Base-by-base conservation (phyloP, 2,329 filamentous ascomycete genomes). In the Fusarium heterosporum region DNA sequence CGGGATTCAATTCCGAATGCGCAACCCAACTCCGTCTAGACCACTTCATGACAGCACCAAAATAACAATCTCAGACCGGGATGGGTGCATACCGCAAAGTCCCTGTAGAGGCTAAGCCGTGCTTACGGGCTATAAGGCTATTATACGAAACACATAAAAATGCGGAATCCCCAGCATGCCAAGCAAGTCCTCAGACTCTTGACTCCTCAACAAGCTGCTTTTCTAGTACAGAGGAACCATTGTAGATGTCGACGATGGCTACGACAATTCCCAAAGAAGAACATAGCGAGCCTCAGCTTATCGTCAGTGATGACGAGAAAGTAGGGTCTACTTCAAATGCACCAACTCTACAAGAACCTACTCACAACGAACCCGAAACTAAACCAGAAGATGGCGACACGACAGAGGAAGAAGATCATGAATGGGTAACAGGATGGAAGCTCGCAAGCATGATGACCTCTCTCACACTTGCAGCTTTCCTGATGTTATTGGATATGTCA, bases 401-500 rank as follows among this genome's bases (percentile, higher is more conserved):
- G 22, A 30, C 61, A 28, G 64, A 68, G 16, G 52, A 61, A 7
- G 52, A 66, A 8, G 25, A 70, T 17, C 13, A 25, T 1, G 54
- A 67, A 40, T 72, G 70, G 52, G 41, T 75, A 7, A 62, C 52
- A 7, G 73, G 74, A 8, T 75, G 70, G 70, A 77, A 75, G 47
- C 71, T 80, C 29, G 67, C 74, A 49, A 73, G 78, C 26, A 72
- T 78, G 45, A 77, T 81, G 58, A 61, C 63, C 17, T 73, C 75
- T 3, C 70, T 85, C 14, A 82, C 81, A 0, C 61, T 82, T 5
- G 79, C 78, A 9, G 77, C 78, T 14, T 85, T 85, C 59, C 66
- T 85, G 17, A 80, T 84, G 73, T 66, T 86, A 61, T 64, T 87
- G 6, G 85, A 87, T 55, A 81, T 78, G 36, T 84, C 84, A 2